Percentiles rank a stretch among this genome's conserved stretches.
These are phyloP conservation scores for Globisporangium spiculum DNA, from an alignment of 352 stramenopile species.

Conservation along the genomic window DNA sequence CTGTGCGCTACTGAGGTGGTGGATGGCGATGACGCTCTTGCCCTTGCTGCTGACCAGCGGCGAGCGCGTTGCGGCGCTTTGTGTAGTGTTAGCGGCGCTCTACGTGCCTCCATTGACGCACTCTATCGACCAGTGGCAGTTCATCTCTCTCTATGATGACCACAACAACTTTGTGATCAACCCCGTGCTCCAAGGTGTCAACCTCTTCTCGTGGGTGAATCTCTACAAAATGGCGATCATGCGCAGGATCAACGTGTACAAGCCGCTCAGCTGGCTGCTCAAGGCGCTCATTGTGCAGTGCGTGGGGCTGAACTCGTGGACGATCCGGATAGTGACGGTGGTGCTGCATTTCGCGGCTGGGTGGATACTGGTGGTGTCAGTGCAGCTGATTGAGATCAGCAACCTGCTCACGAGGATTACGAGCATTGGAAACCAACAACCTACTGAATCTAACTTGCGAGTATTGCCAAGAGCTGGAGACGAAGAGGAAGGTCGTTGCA, in stretches of 20 bases:
- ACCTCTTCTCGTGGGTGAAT: constrained; percentile 23
- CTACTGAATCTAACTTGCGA: neutral
- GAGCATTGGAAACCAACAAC: neutral
- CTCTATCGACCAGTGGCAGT: constrained; percentile 31
- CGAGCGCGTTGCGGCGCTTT: constrained; percentile 4
- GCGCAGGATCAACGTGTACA: constrained; percentile 63
- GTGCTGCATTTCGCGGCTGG: constrained; percentile 36
- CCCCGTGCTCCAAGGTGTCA: constrained; percentile 32
- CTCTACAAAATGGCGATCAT: constrained; percentile 49
- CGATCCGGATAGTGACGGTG: constrained; percentile 39
- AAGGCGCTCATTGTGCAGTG: constrained; percentile 45
- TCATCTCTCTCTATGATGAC: constrained; percentile 56
- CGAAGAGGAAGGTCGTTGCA: neutral
- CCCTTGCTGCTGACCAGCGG: constrained; percentile 4
- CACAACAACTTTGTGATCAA: constrained; percentile 57
- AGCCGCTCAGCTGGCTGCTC: constrained; percentile 62
- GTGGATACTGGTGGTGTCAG: constrained; percentile 26
- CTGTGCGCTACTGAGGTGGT: neutral
- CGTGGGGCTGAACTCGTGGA: constrained; percentile 35
- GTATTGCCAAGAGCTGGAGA: neutral
- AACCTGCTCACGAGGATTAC: neutral
- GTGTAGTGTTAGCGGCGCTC: neutral
- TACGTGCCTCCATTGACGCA: constrained; percentile 1
- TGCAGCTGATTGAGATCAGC: constrained; percentile 26
- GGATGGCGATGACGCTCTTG: neutral